Evolutionary conservation across 2,329 filamentous ascomycete genomes (phyloP).

Genomic region (Colletotrichum sp.): DNA sequence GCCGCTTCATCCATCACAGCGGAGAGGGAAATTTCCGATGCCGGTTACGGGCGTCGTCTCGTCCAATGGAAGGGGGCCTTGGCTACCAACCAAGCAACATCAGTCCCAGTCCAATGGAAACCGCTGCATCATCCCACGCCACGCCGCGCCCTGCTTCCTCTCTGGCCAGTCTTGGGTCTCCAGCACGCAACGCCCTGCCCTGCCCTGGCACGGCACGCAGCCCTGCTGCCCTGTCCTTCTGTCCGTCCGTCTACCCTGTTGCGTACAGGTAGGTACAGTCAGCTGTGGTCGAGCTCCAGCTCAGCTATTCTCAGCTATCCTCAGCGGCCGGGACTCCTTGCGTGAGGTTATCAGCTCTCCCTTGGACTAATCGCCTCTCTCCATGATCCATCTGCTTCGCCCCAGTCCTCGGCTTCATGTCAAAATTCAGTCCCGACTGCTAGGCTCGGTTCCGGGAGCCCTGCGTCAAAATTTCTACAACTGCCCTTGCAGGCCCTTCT

Average conservation of each 20-base stretch:
- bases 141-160: background rate
- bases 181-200: background rate
- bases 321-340: background rate
- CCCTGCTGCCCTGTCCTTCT: background rate
- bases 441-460: background rate
- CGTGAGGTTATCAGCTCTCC: background rate
- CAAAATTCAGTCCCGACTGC: background rate
- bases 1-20: background rate
- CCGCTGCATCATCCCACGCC: conserved; percentile 12
- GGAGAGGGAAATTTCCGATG: conserved; percentile 15
- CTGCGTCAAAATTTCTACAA: background rate
- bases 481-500: background rate
- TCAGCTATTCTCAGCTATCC: background rate
- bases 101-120: conserved; percentile 14
- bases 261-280: background rate
- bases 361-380: background rate
- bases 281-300: background rate
- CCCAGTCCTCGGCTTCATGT: background rate
- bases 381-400: background rate
- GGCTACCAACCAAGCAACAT: background rate
- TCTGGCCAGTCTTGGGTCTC: background rate
- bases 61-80: background rate
- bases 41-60: background rate
- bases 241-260: background rate
- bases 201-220: background rate